phyloP scores from a whole-genome alignment of 2,329 filamentous ascomycete genomes.

The Colletotrichum spaethianum region DNA sequence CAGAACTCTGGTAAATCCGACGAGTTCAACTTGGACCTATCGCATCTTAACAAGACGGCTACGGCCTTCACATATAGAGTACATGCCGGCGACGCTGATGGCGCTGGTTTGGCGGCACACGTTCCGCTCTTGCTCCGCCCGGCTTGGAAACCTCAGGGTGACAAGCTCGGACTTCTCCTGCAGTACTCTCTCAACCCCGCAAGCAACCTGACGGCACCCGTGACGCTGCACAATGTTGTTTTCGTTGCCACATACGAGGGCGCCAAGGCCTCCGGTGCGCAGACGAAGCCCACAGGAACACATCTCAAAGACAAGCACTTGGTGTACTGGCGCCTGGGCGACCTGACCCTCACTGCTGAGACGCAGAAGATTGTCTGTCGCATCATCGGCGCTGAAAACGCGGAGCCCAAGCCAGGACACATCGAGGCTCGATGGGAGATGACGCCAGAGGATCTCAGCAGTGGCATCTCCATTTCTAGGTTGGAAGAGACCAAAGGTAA shows the following conservation, averaged over 20 bases:
- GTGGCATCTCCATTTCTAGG: slow-evolving; percentile 76
- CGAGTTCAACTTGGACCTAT: slow-evolving; percentile 83
- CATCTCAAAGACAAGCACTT: slow-evolving; percentile 83
- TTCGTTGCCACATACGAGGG: slow-evolving; percentile 81
- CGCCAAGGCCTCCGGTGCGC: slow-evolving; percentile 74
- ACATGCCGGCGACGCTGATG: slow-evolving; percentile 75
- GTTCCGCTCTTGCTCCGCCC: slow-evolving; percentile 82
- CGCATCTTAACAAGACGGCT: slow-evolving; percentile 79
- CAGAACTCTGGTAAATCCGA: slow-evolving; percentile 80
- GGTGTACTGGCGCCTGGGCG: slow-evolving; percentile 85
- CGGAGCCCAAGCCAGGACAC: slow-evolving; percentile 79
- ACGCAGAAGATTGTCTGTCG: slow-evolving; percentile 86
- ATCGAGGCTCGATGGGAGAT: slow-evolving; percentile 89
- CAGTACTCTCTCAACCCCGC: slow-evolving; percentile 87
- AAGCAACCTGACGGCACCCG: slow-evolving; percentile 61
- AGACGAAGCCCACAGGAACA: slow-evolving; percentile 85
- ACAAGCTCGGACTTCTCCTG: slow-evolving; percentile 88
- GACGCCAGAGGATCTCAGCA: slow-evolving; percentile 61
- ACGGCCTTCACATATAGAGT: slow-evolving; percentile 95
- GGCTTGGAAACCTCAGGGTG: slow-evolving; percentile 86
- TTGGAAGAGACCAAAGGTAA: slow-evolving; percentile 66
- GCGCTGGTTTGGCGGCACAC: slow-evolving; percentile 63
- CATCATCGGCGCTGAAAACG: slow-evolving; percentile 79
- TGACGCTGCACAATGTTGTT: slow-evolving; percentile 78
- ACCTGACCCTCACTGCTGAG: slow-evolving; percentile 77